These are phyloP conservation scores for Suhomyces kunorum DNA, from an alignment of 1,139 yeast genomes.

Conservation along the genomic window DNA sequence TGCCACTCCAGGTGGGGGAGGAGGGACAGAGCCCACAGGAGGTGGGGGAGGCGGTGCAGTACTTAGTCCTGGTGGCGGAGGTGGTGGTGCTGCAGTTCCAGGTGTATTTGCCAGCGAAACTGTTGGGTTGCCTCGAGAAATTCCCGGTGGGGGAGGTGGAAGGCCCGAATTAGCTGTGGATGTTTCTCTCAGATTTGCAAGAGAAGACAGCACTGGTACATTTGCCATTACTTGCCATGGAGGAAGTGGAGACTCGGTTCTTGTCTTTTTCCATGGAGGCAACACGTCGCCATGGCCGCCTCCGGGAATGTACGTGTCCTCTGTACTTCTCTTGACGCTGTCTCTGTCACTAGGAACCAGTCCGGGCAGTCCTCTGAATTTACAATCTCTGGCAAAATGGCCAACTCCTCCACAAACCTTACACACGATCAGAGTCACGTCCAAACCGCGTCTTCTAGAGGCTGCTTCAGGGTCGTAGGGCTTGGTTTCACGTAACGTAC, in stretches of 20 bases:
- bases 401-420: conserved; percentile 79
- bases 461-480: conserved; percentile 62
- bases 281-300: conserved; percentile 6
- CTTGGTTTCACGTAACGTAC: conserved; percentile 84
- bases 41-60: conserved; percentile 19
- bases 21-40: conserved; percentile 16
- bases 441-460: conserved; percentile 48
- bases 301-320: conserved; percentile 4
- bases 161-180: no score
- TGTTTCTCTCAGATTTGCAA: no score
- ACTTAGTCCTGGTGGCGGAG: conserved; percentile 22
- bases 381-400: conserved; percentile 88
- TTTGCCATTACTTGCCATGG: conserved; percentile 17
- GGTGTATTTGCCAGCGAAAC: conserved; percentile 13
- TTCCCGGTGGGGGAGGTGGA: conserved; percentile 24
- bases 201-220: no score
- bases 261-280: conserved; percentile 21
- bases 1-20: conserved; percentile 15
- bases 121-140: conserved; percentile 12
- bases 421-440: conserved; percentile 66
- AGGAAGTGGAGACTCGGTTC: conserved; percentile 15
- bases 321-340: conserved; percentile 4
- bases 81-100: conserved; percentile 14
- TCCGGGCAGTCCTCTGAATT: conserved; percentile 20
- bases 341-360: conserved; percentile 1